Evolutionary conservation across 2,329 filamentous ascomycete genomes (phyloP), one percentile per base, ranked within the genome.

Genomic region (Aplosporella prunicola): DNA sequence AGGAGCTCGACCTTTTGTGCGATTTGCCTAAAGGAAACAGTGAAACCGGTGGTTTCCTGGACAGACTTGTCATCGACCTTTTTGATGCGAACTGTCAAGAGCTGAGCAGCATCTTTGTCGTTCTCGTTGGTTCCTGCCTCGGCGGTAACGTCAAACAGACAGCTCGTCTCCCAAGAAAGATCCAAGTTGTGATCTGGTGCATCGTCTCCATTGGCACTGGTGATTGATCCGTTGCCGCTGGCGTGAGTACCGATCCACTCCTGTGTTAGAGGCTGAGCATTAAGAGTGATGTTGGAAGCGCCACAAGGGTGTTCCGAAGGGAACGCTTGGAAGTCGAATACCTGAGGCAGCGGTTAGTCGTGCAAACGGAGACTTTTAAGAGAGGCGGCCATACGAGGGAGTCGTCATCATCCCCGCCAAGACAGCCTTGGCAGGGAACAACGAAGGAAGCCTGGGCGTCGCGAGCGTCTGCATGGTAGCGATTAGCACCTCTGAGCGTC

Each of bases 231-330:
- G 15, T 51, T 51, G 20, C 58, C 60, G 26, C 49, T 50, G 23
- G 56, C 58, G 41, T 53, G 48, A 43, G 57, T 51, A 45, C 56
- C 57, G 39, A 51, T 46, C 57, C 57, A 62, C 47, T 58, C 47
- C 42, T 61, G 55, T 20, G 52, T 50, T 18, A 63, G 52, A 37
- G 51, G 47, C 16, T 58, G 44, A 39, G 57, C 60, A 47, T 67
- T 66, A 41, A 67, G 45, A 11, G 59, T 58, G 43, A 67, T 49
- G 53, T 66, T 63, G 25, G 57, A 56, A 37, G 53, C 45, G n/a
- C 55, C 55, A 48, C 61, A 63, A 32, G 57, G 47, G 39, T 61
- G 42, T 30, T 57, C 50, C 38, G 56, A 48, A 9, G 58, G 47
- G 42, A 61, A 54, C 39, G 60, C 57, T 45, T 54, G 54, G 41